A percentile compares a stretch with the other conserved stretches of the same genome.
Evolutionary conservation across 108 stramenopile genomes (phyloP).

Genomic region (Stephanodiscus triporus): DNA sequence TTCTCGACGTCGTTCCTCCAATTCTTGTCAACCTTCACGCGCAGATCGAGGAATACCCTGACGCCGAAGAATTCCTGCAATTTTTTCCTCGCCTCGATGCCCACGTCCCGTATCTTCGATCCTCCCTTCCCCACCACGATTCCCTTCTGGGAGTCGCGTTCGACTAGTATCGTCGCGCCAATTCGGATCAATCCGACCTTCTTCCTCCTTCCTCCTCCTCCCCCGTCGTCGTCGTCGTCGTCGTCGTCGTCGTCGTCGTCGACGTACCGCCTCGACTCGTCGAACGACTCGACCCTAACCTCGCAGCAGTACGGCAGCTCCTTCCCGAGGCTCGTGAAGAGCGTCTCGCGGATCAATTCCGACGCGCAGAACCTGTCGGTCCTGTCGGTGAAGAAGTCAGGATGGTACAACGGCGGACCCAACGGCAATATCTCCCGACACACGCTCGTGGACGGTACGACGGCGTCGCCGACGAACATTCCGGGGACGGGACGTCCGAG

Average conservation of each 20-base stretch:
- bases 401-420: conserved; percentile 75
- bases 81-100: conserved; percentile 78
- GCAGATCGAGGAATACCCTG: conserved; percentile 79
- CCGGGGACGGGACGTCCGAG: conserved; percentile 83
- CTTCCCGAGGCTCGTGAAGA: conserved; percentile 80
- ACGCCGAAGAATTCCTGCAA: conserved; percentile 71
- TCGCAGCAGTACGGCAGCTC: conserved; percentile 97
- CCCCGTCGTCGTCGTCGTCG: background rate
- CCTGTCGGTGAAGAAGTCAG: conserved; percentile 81
- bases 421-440: conserved; percentile 59
- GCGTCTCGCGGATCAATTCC: conserved; percentile 83
- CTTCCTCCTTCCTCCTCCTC: conserved; percentile 17
- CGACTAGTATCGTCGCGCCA: conserved; percentile 82
- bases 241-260: conserved; percentile 26
- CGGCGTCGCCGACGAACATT: conserved; percentile 60
- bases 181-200: conserved; percentile 64
- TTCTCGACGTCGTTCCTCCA: conserved; percentile 88
- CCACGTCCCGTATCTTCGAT: conserved; percentile 85
- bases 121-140: conserved; percentile 94
- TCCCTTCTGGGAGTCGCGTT: conserved; percentile 90
- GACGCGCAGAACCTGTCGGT: conserved; percentile 85
- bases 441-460: conserved; percentile 52
- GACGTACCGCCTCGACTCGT: conserved; percentile 68
- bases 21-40: conserved; percentile 94
- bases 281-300: conserved; percentile 84